Evolutionary conservation across 164 flowering plant species (phyloP).

Genomic region (Litsea cubeba): DNA sequence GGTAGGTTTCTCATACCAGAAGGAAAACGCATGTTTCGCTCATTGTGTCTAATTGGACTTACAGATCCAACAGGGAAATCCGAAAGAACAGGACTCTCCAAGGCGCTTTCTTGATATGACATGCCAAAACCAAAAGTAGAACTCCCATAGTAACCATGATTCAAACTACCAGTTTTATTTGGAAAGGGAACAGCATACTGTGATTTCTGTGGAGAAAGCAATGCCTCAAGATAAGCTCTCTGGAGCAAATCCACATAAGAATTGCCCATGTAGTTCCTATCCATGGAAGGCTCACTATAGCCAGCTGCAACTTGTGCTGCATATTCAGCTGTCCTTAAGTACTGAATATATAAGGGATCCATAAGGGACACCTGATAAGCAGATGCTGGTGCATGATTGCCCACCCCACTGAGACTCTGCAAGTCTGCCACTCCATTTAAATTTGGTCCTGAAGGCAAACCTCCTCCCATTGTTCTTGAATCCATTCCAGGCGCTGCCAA

Average conservation of each 20-base stretch:
- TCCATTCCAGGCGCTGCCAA: conserved; percentile 51
- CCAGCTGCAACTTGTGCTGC: conserved; percentile 52
- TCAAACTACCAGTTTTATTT: conserved; percentile 47
- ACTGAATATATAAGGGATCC: conserved; percentile 72
- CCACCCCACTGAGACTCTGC: conserved; percentile 44
- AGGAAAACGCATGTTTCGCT: conserved; percentile 49
- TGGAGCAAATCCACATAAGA: conserved; percentile 57
- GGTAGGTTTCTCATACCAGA: conserved; percentile 63
- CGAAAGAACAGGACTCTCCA: conserved; percentile 47
- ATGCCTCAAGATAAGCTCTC: conserved; percentile 64
- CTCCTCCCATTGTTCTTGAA: conserved; percentile 50
- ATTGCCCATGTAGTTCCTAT: conserved; percentile 46
- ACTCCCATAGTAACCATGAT: conserved; percentile 57
- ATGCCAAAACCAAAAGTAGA: conserved; percentile 57
- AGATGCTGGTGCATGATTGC: conserved; percentile 41
- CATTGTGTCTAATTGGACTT: conserved; percentile 56
- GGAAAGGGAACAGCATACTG: conserved; percentile 49
- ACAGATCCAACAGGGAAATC: conserved; percentile 59
- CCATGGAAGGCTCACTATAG: conserved; percentile 44
- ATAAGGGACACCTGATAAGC: conserved; percentile 38
- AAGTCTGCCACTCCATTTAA: conserved; percentile 49
- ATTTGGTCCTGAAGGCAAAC: conserved; percentile 41
- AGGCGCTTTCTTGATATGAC: conserved; percentile 68
- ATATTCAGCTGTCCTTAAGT: conserved; percentile 58
- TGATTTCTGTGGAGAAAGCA: conserved; percentile 64